Evolutionary conservation across 2,329 filamentous ascomycete genomes (phyloP).

Genomic region (Epichloe aotearoae): DNA sequence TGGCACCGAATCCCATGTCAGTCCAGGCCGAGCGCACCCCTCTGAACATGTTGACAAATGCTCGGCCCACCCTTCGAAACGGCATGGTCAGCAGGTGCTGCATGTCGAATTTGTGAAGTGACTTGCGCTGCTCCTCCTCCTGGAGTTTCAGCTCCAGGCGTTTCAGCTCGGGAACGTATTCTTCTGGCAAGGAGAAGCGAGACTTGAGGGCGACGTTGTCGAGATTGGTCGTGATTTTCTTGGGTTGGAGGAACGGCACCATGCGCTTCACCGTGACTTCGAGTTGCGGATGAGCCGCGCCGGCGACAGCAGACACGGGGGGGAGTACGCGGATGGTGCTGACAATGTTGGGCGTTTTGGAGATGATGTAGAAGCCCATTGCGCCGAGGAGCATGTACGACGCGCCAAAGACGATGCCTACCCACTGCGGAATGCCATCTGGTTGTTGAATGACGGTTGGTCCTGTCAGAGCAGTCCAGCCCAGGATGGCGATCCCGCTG

Average conservation of each 20-base stretch:
- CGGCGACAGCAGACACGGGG: conserved; percentile 21
- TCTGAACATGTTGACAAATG: conserved; percentile 26
- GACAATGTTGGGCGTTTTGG: conserved; percentile 45
- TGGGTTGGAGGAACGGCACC: conserved; percentile 33
- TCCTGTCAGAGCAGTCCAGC: conserved; percentile 23
- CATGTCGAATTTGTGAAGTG: conserved; percentile 36
- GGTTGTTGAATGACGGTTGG: conserved; percentile 24
- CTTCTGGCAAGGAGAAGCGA: conserved; percentile 25
- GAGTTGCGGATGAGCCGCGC: conserved; percentile 26
- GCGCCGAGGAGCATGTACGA: conserved; percentile 46
- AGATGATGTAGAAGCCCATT: conserved; percentile 46
- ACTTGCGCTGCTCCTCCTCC: conserved; percentile 24
- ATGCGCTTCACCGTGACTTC: conserved; percentile 39
- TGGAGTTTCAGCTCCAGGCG: conserved; percentile 18
- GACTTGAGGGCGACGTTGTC: conserved; percentile 22
- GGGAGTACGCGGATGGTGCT: conserved; percentile 43
- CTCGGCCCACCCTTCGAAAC: conserved; percentile 36
- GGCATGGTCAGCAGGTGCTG: conserved; percentile 43
- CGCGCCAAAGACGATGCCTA: conserved; percentile 41
- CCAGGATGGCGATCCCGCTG: conserved; percentile 30
- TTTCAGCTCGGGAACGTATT: conserved; percentile 23
- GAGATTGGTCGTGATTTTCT: conserved; percentile 25
- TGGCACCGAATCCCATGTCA: conserved; percentile 40
- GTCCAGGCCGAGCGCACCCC: conserved; percentile 38
- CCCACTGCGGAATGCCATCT: conserved; percentile 39